These are phyloP conservation scores for Thamnidium elegans DNA, from an alignment of 192 early-diverging fungal genomes.

Conservation along the genomic window DNA sequence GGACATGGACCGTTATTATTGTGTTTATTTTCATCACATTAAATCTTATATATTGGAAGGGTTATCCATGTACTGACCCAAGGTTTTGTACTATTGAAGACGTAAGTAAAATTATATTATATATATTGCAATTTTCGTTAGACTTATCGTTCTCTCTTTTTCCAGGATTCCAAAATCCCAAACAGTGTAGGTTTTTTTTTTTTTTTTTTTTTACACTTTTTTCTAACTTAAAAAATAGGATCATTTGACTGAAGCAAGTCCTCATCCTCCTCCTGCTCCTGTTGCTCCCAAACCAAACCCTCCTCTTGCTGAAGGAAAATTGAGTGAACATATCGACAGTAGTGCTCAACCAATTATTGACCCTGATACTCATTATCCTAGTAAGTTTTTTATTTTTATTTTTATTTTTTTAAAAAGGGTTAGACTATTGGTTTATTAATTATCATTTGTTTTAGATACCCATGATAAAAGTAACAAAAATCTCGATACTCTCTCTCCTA, in stretches of 20 bases:
- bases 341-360: conserved; percentile 11
- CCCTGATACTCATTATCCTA: conserved; percentile 17
- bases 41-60: conserved; percentile 13
- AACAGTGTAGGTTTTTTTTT: neutral
- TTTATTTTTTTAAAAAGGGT: conserved; percentile 5
- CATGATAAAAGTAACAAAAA: conserved; percentile 2
- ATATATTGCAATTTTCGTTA: neutral
- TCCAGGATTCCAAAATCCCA: neutral
- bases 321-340: neutral
- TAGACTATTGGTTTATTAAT: neutral
- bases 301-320: conserved; percentile 2
- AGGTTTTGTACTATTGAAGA: conserved; percentile 3
- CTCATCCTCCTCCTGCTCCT: neutral
- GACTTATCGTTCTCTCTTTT: neutral
- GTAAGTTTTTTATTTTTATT: conserved; percentile 20
- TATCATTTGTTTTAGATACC: conserved; percentile 1
- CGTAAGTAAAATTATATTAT: neutral
- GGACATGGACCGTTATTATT: neutral
- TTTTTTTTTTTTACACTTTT: too few species aligned
- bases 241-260: neutral
- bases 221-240: too few species aligned
- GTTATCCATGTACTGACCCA: conserved; percentile 8
- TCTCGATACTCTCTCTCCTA: conserved; percentile 24
- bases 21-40: conserved; percentile 3
- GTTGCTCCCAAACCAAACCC: neutral